A percentile compares a stretch with the other conserved stretches of the same genome.
These are phyloP conservation scores for Clavispora vitiphila DNA, from an alignment of 805 yeast genomes.

Conservation along the genomic window DNA sequence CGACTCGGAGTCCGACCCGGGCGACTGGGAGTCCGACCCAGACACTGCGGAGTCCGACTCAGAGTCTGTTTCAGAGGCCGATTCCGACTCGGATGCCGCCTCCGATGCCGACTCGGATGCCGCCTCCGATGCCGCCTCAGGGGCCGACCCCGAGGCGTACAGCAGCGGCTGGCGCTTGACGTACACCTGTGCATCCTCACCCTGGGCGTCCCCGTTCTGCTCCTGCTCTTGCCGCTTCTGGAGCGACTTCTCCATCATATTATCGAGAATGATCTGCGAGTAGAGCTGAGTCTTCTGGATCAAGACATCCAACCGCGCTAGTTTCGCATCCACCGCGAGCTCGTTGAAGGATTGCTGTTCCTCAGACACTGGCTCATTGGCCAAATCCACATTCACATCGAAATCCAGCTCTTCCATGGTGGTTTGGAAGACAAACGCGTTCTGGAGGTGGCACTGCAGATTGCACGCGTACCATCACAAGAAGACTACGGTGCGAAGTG, in stretches of 20 bases:
- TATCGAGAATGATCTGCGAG: constrained; percentile 80
- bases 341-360: constrained; percentile 40
- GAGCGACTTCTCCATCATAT: constrained; percentile 52
- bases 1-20: too few relatives aligned
- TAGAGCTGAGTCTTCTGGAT: constrained; percentile 87
- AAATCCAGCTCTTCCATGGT: not conserved
- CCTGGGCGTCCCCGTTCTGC: constrained; percentile 4
- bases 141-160: not conserved
- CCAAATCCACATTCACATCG: not conserved
- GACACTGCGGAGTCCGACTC: too few relatives aligned
- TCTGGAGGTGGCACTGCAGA: not conserved
- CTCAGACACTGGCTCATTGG: constrained; percentile 5
- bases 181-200: constrained; percentile 10
- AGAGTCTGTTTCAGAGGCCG: not conserved
- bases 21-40: too few relatives aligned
- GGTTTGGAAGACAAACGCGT: not conserved
- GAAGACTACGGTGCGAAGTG: too few relatives aligned
- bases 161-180: not conserved
- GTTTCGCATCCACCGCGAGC: constrained; percentile 50
- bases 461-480: not conserved
- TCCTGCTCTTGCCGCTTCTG: constrained; percentile 15
- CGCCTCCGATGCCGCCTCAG: not conserved
- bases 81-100: not conserved
- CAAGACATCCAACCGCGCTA: constrained; percentile 62
- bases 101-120: not conserved